Evolutionary conservation across 805 yeast genomes (phyloP), one percentile per base, ranked within the genome.

Genomic region (Wickerhamomyces tratensis): DNA sequence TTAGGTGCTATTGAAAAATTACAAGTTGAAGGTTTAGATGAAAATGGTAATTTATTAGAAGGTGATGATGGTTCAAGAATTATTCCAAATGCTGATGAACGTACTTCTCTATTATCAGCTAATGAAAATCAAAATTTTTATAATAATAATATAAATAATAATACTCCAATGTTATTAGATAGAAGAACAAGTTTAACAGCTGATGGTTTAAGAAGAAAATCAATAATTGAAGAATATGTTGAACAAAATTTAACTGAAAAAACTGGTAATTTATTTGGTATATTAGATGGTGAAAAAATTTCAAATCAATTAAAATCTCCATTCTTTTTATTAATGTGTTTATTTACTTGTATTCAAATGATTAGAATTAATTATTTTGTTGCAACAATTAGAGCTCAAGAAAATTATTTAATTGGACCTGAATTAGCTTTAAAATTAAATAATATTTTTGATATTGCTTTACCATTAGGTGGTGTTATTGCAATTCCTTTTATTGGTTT

Each of bases 281-380:
- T 81, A 12, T 63, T 89, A 59, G 96, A 91, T 59, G 84, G 81
- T 5, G 61, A 66, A 38, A 46, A 77, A 1, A 72, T 76, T 7
- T 43, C 46, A 7, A 67, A 63, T 33, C 86, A 79, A 53, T 63
- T 78, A 46, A 62, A 57, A 38, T 58, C 65, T 7, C 67, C 83
- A 5, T 87, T 96, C 93, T 91, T 88, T 58, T 55, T 71, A 39
- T 62, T 88, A 43, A 83, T 87, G 84, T 75, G 86, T 26, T 56
- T 76, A 2, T 86, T 88, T 60, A 84, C 96, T 6, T 75, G 89
- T 4, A 73, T 89, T 44, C 94, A 87, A 61, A 89, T 89, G 96
- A 71, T 91, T 37, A 71, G 97, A 58, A 82, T 89, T 51, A 89
- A 89, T 65, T 91, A 86, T 61, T 91, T 87, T 62, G 93, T 89